Percentiles rank a stretch among this genome's conserved stretches.
Evolutionary conservation across 768 basidiomycete species (phyloP).

Genomic region (Boletus pseudopeckii): DNA sequence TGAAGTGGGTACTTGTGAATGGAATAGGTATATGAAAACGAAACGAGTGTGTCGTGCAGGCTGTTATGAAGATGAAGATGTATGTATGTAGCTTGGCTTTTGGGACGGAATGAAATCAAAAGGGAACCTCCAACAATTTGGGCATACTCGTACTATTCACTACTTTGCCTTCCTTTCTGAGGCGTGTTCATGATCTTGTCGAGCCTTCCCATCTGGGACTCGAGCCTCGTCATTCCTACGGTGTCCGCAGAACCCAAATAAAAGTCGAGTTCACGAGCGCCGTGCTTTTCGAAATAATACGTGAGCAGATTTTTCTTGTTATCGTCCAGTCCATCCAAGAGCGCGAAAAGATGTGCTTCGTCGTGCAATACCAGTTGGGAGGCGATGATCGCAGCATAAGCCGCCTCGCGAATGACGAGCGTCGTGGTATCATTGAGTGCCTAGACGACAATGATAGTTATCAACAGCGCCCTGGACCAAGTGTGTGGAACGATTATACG

Average conservation of each 20-base stretch:
- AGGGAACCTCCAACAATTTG: not conserved
- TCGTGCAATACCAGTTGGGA: slow-evolving; percentile 81
- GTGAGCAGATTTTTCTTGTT: slow-evolving; percentile 89
- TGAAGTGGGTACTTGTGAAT: not conserved
- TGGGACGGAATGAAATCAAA: not conserved
- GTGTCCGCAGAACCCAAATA: slow-evolving; percentile 30
- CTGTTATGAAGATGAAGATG: not conserved
- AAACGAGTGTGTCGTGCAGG: slow-evolving; percentile 14
- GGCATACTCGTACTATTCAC: slow-evolving; percentile 2
- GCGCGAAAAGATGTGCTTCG: slow-evolving; percentile 76
- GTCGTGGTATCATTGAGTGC: slow-evolving; percentile 69
- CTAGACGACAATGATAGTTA: slow-evolving; percentile 32
- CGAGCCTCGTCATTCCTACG: slow-evolving; percentile 62
- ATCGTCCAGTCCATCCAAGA: slow-evolving; percentile 79
- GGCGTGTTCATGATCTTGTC: slow-evolving; percentile 80
- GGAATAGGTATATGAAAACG: slow-evolving; percentile 12
- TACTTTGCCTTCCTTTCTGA: slow-evolving; percentile 32
- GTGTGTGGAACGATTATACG: slow-evolving; percentile 22
- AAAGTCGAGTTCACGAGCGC: slow-evolving; percentile 52
- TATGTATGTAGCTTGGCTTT: not conserved
- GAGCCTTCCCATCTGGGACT: slow-evolving; percentile 77
- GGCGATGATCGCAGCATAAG: slow-evolving; percentile 77
- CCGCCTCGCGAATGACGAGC: slow-evolving; percentile 80
- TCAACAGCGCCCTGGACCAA: not conserved
- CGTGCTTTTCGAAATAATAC: slow-evolving; percentile 87